Evolutionary conservation across 2,329 filamentous ascomycete species (phyloP), one percentile per base, ranked within the genome.

Genomic region (Beauveria pseudobassiana): DNA sequence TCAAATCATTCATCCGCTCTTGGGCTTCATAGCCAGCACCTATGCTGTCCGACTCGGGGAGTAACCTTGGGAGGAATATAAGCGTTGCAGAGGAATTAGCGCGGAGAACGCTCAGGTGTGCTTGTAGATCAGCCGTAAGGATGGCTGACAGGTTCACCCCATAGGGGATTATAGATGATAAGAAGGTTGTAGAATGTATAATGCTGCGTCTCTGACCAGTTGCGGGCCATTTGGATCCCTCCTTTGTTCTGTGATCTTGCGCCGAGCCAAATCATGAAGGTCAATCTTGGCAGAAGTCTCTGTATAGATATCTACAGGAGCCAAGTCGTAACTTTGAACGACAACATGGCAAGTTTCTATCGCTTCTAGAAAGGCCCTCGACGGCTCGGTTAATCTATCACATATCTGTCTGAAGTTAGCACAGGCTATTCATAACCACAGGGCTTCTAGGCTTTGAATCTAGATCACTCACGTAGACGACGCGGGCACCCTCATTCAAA

Each of bases 171-270:
- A 4, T 40, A 40, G 34, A 40, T 40, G 34, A 6, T 7, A 40
- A 40, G 34, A 40, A 40, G 34, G 34, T 14, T 64, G 62, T n/a
- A 64, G 59, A 30, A 64, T 53, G 55, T 64, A 64, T 7, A 64
- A 53, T 7, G 52, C 59, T 10, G 62, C 62, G 45, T 51, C 45
- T 3, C 24, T 43, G 20, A 59, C 59, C 1, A 40, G 20, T 22
- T 64, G 62, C 10, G 28, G 46, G 2, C 48, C 22, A 46, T 58
- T 52, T n/a, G 48, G 8, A 8, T 26, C n/a, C 14, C 55, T 40
- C 5, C 22, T 28, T 20, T 45, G 38, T 3, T 57, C 40, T n/a
- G 45, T 24, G 14, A 61, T 14, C 8, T 14, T 40, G 34, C 14
- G 34, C 14, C 6, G 34, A 40, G 34, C 6, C 14, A 14, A 40